Percentiles rank a stretch among this genome's conserved stretches.
Conservation (phyloP, 176 grass and related monocot species). For the Rhipidocladum racemiflorum region DNA sequence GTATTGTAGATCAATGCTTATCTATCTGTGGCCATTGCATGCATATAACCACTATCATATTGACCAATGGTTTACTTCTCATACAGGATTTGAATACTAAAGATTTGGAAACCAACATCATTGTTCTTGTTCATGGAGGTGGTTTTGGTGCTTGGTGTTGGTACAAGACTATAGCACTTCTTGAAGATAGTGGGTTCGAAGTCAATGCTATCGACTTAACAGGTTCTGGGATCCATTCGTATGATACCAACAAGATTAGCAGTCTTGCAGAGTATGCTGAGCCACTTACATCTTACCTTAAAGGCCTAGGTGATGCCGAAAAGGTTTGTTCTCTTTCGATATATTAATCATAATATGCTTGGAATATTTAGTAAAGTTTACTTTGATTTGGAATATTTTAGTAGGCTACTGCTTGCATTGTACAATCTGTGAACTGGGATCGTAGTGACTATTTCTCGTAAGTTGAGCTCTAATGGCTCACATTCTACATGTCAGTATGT, state of each 20-base stretch:
- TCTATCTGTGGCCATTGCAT: background rate
- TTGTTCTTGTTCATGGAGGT: slow-evolving; percentile 94
- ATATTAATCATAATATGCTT: background rate
- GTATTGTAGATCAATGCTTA: background rate
- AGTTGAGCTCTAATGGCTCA: background rate
- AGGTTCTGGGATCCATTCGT: slow-evolving; percentile 85
- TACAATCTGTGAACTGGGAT: background rate
- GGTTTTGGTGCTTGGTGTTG: slow-evolving; percentile 99
- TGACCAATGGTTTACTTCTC: slow-evolving; percentile 7
- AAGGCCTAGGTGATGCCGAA: slow-evolving; percentile 58
- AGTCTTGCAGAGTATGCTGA: slow-evolving; percentile 77
- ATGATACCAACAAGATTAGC: slow-evolving; percentile 70
- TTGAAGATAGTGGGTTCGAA: slow-evolving; percentile 90
- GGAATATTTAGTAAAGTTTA: slow-evolving; percentile 11
- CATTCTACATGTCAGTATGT: background rate
- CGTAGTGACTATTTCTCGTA: background rate
- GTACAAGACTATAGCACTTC: slow-evolving; percentile 91
- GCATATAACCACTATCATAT: background rate
- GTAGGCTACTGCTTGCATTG: background rate
- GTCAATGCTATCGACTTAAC: slow-evolving; percentile 89
- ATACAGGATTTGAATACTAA: slow-evolving; percentile 70
- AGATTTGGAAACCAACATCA: slow-evolving; percentile 70
- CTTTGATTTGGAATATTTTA: slow-evolving; percentile 14
- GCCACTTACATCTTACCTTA: slow-evolving; percentile 73
- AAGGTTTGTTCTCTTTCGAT: slow-evolving; percentile 59